Base-by-base conservation (phyloP, 306 rosid genomes). In the Mimosa pudica region DNA sequence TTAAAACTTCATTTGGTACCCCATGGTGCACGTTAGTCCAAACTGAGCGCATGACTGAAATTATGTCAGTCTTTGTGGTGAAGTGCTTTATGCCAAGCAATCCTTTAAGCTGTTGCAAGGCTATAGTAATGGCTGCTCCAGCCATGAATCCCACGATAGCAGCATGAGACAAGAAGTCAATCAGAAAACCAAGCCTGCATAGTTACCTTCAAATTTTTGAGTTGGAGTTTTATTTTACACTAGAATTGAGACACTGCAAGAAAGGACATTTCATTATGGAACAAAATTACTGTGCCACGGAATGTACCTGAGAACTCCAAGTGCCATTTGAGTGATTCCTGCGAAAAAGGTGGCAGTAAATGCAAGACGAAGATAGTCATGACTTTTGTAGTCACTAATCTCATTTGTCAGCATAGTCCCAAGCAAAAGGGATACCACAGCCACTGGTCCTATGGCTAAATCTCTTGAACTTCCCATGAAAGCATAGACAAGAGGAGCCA, bases 81-180 rank as follows among this genome's bases (percentile, higher is more conserved):
- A 94, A 92, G 0, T 4, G 3, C 73, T 38, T 5, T 47, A 94
- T 76, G 74, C 98, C 98, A 52, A 94, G 85, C 7, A 94, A 79
- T 77, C 97, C 98, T 79, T 92, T 94, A 8, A 94, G 97, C 79
- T 94, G 98, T 52, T 94, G 98, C 71, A 94, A 87, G 83, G 89
- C 79, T 77, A 94, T 92, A 46, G 97, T 94, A 68, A 94, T 68
- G 48, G 98, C 93, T n/a, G 98, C 95, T 75, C 98, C 98, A n/a
- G 72, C 93, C 97, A 94, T 91, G 89, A 94, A 94, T n/a, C 98
- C 97, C 68, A 92, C 90, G 62, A 94, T 91, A 38, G 97, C 94
- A 76, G 97, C 98, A 47, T 91, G 97, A 65, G 97, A 94, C 10
- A 94, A 84, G 78, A 91, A 94, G 73, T 94, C 98, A 63, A 91